Evolutionary conservation across 441 rosid species (phyloP).

Genomic region (Erodium moschatum): DNA sequence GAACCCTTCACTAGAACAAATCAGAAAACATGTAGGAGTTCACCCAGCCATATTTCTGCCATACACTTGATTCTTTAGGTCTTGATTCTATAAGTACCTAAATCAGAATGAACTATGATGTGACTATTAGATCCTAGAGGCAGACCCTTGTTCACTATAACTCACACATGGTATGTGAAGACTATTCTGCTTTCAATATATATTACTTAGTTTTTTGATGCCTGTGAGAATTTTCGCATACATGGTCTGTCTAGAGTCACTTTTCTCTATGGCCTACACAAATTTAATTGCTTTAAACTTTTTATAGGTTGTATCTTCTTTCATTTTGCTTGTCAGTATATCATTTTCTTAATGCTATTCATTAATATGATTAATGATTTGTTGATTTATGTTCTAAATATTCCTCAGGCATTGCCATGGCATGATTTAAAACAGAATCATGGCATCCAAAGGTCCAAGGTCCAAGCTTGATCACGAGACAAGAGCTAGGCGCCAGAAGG

Average conservation of each 20-base stretch:
- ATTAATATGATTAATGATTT: background rate
- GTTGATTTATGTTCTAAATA: slow-evolving; percentile 16
- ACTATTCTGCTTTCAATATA: slow-evolving; percentile 2
- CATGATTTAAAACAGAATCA: slow-evolving; percentile 26
- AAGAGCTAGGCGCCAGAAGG: slow-evolving; percentile 83
- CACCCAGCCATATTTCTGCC: background rate
- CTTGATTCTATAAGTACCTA: background rate
- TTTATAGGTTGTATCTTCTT: background rate
- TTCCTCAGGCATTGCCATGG: slow-evolving; percentile 16
- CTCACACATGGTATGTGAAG: background rate
- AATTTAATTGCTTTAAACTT: background rate
- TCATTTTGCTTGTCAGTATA: background rate
- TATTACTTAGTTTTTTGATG: background rate
- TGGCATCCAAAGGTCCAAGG: slow-evolving; percentile 67
- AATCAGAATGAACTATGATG: background rate
- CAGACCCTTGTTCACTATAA: background rate
- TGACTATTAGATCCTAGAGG: background rate
- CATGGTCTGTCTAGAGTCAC: background rate
- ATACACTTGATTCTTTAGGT: background rate
- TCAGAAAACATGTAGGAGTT: background rate
- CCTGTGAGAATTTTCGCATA: background rate
- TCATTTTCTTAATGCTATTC: background rate
- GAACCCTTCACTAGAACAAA: background rate
- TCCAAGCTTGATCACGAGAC: slow-evolving; percentile 69
- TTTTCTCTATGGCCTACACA: background rate